These are phyloP conservation scores for Dentipellis sp. DNA, from an alignment of 768 basidiomycete genomes.

Conservation along the genomic window DNA sequence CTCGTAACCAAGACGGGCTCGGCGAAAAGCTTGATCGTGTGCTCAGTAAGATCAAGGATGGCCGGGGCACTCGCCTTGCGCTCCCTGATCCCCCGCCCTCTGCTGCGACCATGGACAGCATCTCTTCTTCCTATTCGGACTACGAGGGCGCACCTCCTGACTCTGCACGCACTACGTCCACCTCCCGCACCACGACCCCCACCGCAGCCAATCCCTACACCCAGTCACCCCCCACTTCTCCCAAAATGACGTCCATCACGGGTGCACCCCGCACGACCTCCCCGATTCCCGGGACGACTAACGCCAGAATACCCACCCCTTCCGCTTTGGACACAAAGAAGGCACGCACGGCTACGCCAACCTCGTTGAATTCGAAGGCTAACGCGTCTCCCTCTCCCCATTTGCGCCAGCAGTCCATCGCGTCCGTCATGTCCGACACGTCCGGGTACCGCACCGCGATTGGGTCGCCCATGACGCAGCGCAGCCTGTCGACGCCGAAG, in stretches of 20 bases:
- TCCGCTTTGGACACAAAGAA: conserved; percentile 9
- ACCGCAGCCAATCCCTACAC: not conserved
- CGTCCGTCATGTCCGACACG: conserved; percentile 11
- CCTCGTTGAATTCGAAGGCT: conserved; percentile 5
- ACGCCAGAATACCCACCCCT: conserved; percentile 21
- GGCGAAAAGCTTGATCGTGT: conserved; percentile 69
- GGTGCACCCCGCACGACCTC: conserved; percentile 18
- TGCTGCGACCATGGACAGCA: conserved; percentile 17
- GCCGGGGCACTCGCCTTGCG: conserved; percentile 28
- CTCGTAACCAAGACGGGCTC: conserved; percentile 46
- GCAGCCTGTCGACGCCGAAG: conserved; percentile 23
- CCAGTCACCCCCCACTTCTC: conserved; percentile 6
- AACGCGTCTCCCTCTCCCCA: conserved; percentile 3
- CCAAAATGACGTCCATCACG: conserved; percentile 7
- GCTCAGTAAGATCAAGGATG: conserved; percentile 65
- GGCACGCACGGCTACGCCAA: conserved; percentile 6
- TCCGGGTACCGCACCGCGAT: conserved; percentile 15
- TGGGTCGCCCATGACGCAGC: conserved; percentile 8
- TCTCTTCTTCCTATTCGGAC: conserved; percentile 50
- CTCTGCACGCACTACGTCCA: not conserved
- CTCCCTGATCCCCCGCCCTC: conserved; percentile 14
- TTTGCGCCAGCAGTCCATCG: conserved; percentile 8
- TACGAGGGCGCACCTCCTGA: conserved; percentile 24
- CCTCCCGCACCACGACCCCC: conserved; percentile 16
- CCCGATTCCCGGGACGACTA: conserved; percentile 20